Evolutionary conservation across 31 red algal species (phyloP).

Genomic region (Asparagopsis taxiformis): DNA sequence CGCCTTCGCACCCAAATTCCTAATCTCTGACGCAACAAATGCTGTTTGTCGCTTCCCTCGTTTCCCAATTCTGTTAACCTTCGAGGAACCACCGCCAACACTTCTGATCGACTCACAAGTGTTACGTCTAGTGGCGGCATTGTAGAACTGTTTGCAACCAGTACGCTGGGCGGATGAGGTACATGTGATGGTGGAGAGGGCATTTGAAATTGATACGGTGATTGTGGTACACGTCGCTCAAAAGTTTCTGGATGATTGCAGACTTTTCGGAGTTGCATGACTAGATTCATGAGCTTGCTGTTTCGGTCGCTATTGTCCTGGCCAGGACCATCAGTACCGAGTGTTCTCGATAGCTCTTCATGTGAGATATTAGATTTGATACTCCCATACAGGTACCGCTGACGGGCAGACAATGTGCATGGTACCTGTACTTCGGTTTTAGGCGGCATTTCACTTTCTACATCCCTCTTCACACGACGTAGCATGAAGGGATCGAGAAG

Average conservation of each 20-base stretch:
- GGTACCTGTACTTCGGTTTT: constrained; percentile 94
- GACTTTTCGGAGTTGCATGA: constrained; percentile 99
- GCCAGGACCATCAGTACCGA: constrained; percentile 35
- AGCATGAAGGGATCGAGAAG: constrained; percentile 98
- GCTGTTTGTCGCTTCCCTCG: background rate
- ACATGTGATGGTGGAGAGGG: constrained; percentile 68
- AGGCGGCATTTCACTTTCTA: constrained; percentile 95
- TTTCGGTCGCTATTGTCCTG: constrained; percentile 68
- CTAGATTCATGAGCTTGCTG: constrained; percentile 95
- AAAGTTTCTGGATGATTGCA: constrained; percentile 99
- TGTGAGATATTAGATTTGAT: constrained; percentile 92
- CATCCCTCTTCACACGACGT: constrained; percentile 93
- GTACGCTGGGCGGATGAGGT: constrained; percentile 75
- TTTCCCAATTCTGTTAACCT: constrained; percentile 26
- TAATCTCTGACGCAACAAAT: constrained; percentile 22
- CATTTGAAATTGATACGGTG: constrained; percentile 83
- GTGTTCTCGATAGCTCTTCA: constrained; percentile 67
- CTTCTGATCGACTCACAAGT: constrained; percentile 47
- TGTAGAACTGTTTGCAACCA: constrained; percentile 46
- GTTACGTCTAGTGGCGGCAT: constrained; percentile 55
- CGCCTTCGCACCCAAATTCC: constrained; percentile 39
- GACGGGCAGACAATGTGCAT: constrained; percentile 80
- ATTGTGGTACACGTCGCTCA: constrained; percentile 78
- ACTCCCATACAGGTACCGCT: constrained; percentile 82
- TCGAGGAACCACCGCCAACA: constrained; percentile 45